A percentile compares a stretch with the other conserved stretches of the same genome.
These are phyloP conservation scores for Dothiorella sarmentorum DNA, from an alignment of 2,329 filamentous ascomycete species.

Conservation along the genomic window DNA sequence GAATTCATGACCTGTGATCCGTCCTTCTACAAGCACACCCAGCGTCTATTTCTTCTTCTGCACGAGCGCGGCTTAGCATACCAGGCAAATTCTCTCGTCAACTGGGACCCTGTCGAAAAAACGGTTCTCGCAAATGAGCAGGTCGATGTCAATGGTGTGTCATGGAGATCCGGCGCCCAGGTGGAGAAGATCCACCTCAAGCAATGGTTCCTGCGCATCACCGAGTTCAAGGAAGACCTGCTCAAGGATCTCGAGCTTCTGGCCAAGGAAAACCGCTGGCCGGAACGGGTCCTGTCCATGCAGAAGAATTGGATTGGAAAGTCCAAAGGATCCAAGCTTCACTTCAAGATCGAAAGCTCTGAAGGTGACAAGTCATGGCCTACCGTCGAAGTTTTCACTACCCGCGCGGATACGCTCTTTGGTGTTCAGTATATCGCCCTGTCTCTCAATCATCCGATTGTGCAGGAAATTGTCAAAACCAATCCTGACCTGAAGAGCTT, in stretches of 20 bases:
- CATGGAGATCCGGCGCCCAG: conserved; percentile 82
- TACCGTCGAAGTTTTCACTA: conserved; percentile 73
- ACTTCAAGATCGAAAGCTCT: conserved; percentile 59
- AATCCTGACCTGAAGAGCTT: conserved; percentile 65
- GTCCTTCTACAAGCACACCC: conserved; percentile 84
- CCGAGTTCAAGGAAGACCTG: conserved; percentile 69
- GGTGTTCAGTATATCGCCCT: conserved; percentile 83
- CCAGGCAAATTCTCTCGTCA: conserved; percentile 78
- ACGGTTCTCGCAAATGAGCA: conserved; percentile 92
- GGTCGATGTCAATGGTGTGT: conserved; percentile 78
- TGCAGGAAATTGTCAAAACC: conserved; percentile 56
- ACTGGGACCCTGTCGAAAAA: conserved; percentile 85
- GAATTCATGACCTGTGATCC: conserved; percentile 83
- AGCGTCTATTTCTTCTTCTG: conserved; percentile 77
- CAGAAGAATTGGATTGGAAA: conserved; percentile 87
- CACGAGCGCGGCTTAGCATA: conserved; percentile 73
- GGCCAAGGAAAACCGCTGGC: conserved; percentile 65
- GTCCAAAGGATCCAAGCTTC: conserved; percentile 68
- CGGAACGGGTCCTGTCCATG: conserved; percentile 76
- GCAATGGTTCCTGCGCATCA: conserved; percentile 90
- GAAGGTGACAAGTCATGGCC: conserved; percentile 38
- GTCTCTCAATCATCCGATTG: conserved; percentile 68
- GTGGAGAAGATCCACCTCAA: conserved; percentile 75
- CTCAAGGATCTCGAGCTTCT: conserved; percentile 68
- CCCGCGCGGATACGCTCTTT: conserved; percentile 79